Conservation (phyloP, 2,329 filamentous ascomycete species). For the Arthroderma uncinatum region DNA sequence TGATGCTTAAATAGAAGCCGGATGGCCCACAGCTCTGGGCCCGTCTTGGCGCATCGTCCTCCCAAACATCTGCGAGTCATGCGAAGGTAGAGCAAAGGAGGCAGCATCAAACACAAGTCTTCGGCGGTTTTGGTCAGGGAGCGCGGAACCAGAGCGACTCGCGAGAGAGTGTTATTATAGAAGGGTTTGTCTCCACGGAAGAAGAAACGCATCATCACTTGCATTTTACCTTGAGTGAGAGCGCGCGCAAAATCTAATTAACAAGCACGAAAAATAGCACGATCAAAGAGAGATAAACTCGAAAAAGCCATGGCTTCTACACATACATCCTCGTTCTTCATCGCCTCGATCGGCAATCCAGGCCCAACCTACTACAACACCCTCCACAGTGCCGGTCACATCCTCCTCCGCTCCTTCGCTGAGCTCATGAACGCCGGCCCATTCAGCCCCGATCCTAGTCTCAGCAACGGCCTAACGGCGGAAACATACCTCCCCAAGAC, state of each 20-base stretch:
- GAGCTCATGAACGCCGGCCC: conserved; percentile 38
- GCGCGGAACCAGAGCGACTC: background rate
- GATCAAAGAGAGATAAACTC: background rate
- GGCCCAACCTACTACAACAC: conserved; percentile 58
- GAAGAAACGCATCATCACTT: no score
- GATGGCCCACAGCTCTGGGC: background rate
- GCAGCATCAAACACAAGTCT: background rate
- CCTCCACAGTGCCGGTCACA: conserved; percentile 79
- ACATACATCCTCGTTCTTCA: conserved; percentile 41
- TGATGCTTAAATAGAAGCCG: background rate
- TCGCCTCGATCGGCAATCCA: conserved; percentile 83
- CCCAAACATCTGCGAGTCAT: background rate
- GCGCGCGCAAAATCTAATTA: background rate
- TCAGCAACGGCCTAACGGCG: conserved; percentile 42
- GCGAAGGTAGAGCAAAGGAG: background rate
- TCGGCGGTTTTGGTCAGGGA: background rate
- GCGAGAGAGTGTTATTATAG: background rate
- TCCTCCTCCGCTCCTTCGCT: conserved; percentile 54
- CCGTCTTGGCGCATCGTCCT: background rate
- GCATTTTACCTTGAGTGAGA: no score
- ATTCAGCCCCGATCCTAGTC: conserved; percentile 37
- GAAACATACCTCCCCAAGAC: conserved; percentile 36
- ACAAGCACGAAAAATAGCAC: background rate
- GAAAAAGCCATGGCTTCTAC: background rate
- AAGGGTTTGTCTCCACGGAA: background rate